A percentile compares a stretch with the other conserved stretches of the same genome.
Evolutionary conservation across 257 asterid genomes (phyloP).

Genomic region (Henckelia pumila): DNA sequence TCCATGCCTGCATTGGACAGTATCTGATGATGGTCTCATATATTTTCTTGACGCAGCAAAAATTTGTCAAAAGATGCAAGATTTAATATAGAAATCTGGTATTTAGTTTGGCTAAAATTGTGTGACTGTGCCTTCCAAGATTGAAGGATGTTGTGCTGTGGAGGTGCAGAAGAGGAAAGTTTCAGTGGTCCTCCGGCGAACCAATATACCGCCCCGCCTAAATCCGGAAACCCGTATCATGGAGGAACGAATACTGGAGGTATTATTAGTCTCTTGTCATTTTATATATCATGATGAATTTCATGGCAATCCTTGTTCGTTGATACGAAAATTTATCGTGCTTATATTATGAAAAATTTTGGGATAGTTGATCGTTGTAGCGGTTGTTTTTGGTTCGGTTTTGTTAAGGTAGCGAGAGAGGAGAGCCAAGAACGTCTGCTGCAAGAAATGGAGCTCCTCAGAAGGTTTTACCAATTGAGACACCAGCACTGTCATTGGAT

Average conservation of each 20-base stretch:
- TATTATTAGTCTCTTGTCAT: conserved; percentile 3
- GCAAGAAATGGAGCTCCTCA: conserved; percentile 64
- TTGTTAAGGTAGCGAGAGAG: conserved; percentile 61
- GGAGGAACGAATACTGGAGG: conserved; percentile 44
- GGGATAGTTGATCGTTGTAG: not conserved
- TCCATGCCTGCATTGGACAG: not conserved
- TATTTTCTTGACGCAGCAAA: conserved; percentile 16
- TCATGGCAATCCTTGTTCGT: not conserved
- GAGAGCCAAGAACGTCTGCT: conserved; percentile 64
- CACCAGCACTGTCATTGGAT: conserved; percentile 55
- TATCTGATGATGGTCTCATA: conserved; percentile 4
- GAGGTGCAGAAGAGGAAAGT: conserved; percentile 77
- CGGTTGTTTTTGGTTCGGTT: not conserved
- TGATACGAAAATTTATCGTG: not conserved
- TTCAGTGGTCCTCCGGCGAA: conserved; percentile 57
- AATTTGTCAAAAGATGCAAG: conserved; percentile 9
- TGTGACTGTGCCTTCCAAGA: conserved; percentile 15
- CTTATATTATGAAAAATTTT: too few species aligned
- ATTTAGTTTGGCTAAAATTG: conserved; percentile 13
- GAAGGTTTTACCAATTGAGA: conserved; percentile 70
- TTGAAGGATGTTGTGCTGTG: conserved; percentile 70
- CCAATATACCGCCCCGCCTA: conserved; percentile 65
- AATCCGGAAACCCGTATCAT: conserved; percentile 49
- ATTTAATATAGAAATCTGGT: not conserved
- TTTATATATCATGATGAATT: not conserved